Conservation (phyloP, 1,139 yeast species). For the Suhomyces atakaporum region DNA sequence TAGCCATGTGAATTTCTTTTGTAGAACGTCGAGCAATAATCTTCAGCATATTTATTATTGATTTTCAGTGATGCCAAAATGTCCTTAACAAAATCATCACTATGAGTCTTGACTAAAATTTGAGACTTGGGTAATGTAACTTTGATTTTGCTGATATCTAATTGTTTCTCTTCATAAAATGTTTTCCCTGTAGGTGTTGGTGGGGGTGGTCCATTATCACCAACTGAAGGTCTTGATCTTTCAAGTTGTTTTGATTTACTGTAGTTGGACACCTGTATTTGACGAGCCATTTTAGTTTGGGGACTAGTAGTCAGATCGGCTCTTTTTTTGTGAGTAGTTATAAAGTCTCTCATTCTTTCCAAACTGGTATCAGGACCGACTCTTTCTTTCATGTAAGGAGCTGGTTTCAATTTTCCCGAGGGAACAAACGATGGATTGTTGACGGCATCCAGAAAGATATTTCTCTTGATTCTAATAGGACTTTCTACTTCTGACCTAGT, state of each 20-base stretch:
- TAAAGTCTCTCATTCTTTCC: slow-evolving; percentile 11
- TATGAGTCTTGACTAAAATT: neutral
- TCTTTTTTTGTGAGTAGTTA: slow-evolving; percentile 6
- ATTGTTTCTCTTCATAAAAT: neutral
- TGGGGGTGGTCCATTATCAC: neutral
- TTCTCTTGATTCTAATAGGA: slow-evolving; percentile 8
- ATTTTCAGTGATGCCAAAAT: slow-evolving; percentile 7
- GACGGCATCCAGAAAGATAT: slow-evolving; percentile 25
- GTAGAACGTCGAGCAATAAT: slow-evolving; percentile 37
- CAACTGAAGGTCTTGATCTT: slow-evolving; percentile 1
- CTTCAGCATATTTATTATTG: slow-evolving; percentile 23
- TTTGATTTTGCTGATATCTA: slow-evolving; percentile 6
- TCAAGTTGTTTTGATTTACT: slow-evolving; percentile 6
- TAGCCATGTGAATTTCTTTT: slow-evolving; percentile 38
- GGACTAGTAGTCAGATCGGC: neutral
- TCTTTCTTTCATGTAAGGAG: slow-evolving; percentile 10
- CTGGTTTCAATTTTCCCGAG: slow-evolving; percentile 10
- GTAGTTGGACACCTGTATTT: slow-evolving; percentile 2
- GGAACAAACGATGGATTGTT: slow-evolving; percentile 31
- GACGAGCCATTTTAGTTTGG: neutral
- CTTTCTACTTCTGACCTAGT: neutral
- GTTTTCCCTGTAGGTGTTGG: neutral
- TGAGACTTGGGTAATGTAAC: slow-evolving; percentile 8
- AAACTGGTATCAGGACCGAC: slow-evolving; percentile 3
- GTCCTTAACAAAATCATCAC: slow-evolving; percentile 8